Conservation (phyloP, 768 basidiomycete genomes). For the Mycena maculata region DNA sequence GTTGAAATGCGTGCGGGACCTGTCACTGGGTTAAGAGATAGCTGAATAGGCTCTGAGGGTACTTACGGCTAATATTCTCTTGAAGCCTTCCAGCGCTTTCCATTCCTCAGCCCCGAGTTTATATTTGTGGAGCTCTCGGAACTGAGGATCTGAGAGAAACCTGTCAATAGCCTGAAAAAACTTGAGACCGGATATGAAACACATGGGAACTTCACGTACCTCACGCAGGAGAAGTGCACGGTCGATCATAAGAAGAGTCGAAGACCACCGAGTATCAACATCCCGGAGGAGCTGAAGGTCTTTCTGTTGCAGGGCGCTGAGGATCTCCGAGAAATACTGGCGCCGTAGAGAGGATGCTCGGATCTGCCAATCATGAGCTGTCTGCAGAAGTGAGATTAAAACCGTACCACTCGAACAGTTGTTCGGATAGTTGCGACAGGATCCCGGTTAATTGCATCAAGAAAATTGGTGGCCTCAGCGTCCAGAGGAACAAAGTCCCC, state of each 20-base stretch:
- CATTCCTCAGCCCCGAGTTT: slow-evolving; percentile 39
- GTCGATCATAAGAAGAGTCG: slow-evolving; percentile 46
- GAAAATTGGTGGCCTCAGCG: background rate
- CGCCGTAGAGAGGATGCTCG: slow-evolving; percentile 28
- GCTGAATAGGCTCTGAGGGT: no score
- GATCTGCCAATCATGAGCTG: slow-evolving; percentile 20
- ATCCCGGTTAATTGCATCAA: slow-evolving; percentile 4
- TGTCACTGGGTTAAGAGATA: background rate
- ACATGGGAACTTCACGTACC: slow-evolving; percentile 28
- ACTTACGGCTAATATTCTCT: slow-evolving; percentile 42
- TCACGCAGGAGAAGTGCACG: slow-evolving; percentile 39
- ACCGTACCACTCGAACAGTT: slow-evolving; percentile 3
- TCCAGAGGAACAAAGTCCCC: slow-evolving; percentile 10
- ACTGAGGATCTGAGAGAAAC: slow-evolving; percentile 36
- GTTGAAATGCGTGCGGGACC: slow-evolving; percentile 40
- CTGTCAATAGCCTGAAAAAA: slow-evolving; percentile 40
- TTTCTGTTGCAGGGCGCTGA: slow-evolving; percentile 20
- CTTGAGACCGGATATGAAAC: slow-evolving; percentile 15
- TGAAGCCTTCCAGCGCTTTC: slow-evolving; percentile 38
- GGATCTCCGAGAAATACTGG: slow-evolving; percentile 28
- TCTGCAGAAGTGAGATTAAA: background rate
- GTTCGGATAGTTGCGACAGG: slow-evolving; percentile 22
- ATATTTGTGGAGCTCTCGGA: slow-evolving; percentile 40
- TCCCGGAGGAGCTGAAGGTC: slow-evolving; percentile 45
- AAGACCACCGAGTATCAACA: slow-evolving; percentile 46